phyloP scores from a whole-genome alignment of 1,284 basidiomycete genomes.

The Ceratobasidium papillatum region DNA sequence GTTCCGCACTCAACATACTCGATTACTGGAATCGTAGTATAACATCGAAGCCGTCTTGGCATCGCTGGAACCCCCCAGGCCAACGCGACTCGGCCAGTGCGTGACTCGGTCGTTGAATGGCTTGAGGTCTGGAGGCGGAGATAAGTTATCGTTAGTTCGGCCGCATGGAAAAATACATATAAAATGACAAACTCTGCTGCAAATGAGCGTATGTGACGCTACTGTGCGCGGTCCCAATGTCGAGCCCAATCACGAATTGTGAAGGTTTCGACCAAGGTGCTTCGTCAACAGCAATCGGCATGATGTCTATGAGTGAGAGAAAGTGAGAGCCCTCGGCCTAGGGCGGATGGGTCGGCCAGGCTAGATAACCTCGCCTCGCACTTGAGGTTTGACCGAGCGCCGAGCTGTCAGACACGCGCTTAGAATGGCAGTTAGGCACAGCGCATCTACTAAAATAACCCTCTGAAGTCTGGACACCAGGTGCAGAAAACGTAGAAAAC shows the following conservation, averaged over 20 bases:
- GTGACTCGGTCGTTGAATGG: conserved; percentile 24
- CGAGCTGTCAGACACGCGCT: too few relatives aligned
- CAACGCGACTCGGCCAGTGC: conserved; percentile 24
- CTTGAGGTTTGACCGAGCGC: too few relatives aligned
- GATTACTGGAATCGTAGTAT: conserved; percentile 11
- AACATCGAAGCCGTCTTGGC: conserved; percentile 36
- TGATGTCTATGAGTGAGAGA: too few relatives aligned
- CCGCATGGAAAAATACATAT: too few relatives aligned
- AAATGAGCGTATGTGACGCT: conserved; percentile 15
- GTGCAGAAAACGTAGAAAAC: too few relatives aligned
- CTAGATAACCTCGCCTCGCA: too few relatives aligned
- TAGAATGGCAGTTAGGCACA: too few relatives aligned
- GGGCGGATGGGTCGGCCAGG: too few relatives aligned
- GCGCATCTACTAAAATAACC: too few relatives aligned
- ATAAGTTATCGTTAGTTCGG: background rate
- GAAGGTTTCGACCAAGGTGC: background rate
- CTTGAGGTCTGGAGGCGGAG: background rate
- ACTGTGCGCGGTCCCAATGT: conserved; percentile 25
- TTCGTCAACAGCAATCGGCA: background rate
- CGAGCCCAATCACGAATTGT: conserved; percentile 4
- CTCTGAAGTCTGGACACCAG: too few relatives aligned
- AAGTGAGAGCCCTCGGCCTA: too few relatives aligned
- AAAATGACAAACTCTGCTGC: conserved; percentile 1
- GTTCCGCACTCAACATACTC: background rate
- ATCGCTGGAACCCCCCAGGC: conserved; percentile 3